These are phyloP conservation scores for Solanum raphanifolium DNA, from an alignment of 257 asterid genomes.

Conservation along the genomic window DNA sequence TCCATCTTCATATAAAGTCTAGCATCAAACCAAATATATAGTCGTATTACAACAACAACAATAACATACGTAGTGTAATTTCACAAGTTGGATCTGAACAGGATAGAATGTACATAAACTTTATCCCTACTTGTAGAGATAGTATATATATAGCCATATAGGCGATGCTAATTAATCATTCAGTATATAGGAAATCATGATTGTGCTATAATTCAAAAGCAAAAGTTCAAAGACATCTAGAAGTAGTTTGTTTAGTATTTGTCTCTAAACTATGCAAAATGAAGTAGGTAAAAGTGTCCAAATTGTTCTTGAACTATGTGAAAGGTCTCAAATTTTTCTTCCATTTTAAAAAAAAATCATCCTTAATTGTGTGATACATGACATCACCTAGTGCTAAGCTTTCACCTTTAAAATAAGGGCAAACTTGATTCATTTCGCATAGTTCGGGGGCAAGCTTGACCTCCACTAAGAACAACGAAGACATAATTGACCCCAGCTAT, in stretches of 20 bases:
- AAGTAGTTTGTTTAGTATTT: background rate
- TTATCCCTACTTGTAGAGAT: no score
- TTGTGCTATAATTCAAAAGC: background rate
- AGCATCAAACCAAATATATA: background rate
- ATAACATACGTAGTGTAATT: accelerated
- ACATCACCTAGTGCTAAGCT: background rate
- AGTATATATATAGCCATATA: background rate
- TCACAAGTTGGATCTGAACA: background rate
- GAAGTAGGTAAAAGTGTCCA: background rate
- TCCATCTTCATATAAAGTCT: conserved; percentile 30
- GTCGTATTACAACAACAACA: background rate
- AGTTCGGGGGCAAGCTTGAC: background rate
- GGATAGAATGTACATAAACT: no score
- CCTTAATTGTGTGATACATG: background rate
- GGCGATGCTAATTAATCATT: background rate
- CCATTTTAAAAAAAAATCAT: background rate
- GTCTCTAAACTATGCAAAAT: background rate
- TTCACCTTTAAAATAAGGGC: background rate
- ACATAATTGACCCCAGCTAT: no score
- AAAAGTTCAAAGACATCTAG: background rate
- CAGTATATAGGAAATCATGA: background rate
- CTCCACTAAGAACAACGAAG: no score
- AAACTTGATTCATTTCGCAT: background rate
- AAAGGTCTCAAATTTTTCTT: background rate
- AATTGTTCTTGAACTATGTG: background rate